phyloP scores from a whole-genome alignment of 306 rosid genomes.

The Dryas octopetala region DNA sequence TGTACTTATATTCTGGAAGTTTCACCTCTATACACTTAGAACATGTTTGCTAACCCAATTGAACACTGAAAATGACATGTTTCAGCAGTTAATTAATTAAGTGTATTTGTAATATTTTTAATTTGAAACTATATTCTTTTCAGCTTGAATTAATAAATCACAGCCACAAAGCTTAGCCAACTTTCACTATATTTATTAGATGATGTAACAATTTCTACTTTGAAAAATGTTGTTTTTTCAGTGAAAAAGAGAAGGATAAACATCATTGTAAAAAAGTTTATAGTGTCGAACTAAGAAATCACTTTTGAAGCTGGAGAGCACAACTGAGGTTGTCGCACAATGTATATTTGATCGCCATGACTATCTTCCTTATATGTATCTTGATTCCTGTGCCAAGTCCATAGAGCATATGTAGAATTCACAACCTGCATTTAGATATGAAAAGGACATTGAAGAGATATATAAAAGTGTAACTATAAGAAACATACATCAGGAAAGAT shows the following conservation, averaged over 20 bases:
- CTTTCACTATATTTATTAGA: not conserved
- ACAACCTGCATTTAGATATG: constrained; percentile 50
- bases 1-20: no score
- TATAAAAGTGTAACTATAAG: constrained; percentile 7
- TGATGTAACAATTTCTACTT: not conserved
- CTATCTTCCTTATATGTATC: constrained; percentile 60
- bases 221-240: not conserved
- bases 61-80: not conserved
- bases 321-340: constrained; percentile 68
- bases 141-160: not conserved
- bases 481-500: not conserved
- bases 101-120: no score
- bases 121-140: no score
- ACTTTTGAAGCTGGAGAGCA: constrained; percentile 54
- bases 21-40: not conserved
- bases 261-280: not conserved
- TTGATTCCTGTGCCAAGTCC: constrained; percentile 96
- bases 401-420: constrained; percentile 77
- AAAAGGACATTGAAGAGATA: not conserved
- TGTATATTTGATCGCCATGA: constrained; percentile 74
- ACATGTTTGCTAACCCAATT: not conserved
- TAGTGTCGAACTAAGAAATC: constrained; percentile 23
- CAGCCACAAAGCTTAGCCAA: not conserved
- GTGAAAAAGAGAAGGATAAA: not conserved
- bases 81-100: not conserved